phyloP scores from a whole-genome alignment of 257 asterid species.

The Solanum ossicruentum region DNA sequence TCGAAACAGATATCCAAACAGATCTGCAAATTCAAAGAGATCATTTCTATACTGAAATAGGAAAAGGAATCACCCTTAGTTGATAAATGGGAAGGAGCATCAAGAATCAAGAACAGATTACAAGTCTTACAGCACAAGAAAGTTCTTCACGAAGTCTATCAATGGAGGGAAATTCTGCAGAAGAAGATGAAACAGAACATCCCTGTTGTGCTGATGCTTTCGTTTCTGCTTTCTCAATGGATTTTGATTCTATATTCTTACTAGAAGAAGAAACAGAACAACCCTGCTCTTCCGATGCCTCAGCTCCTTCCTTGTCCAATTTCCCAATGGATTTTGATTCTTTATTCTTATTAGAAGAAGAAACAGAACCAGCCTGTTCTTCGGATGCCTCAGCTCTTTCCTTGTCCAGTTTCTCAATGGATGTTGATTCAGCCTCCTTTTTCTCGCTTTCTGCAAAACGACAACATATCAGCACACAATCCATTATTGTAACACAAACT shows the following conservation, averaged over 20 bases:
- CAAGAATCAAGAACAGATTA: not conserved
- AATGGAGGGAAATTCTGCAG: slow-evolving; percentile 49
- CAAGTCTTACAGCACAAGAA: slow-evolving; percentile 74
- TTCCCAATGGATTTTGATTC: not conserved
- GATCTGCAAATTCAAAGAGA: slow-evolving; percentile 36
- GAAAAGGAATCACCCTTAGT: not conserved
- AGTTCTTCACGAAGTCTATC: slow-evolving; percentile 93
- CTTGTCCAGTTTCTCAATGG: too few species aligned
- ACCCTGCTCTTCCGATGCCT: slow-evolving; percentile 16
- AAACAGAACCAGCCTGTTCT: too few species aligned
- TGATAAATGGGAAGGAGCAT: not conserved
- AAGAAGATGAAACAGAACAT: slow-evolving; percentile 2
- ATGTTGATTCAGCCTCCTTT: slow-evolving; percentile 3
- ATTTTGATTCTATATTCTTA: not conserved
- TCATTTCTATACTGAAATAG: not conserved
- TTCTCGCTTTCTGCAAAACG: slow-evolving; percentile 19
- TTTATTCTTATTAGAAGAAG: too few species aligned
- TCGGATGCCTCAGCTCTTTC: too few species aligned
- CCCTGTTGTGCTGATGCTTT: slow-evolving; percentile 14
- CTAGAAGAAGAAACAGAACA: slow-evolving; percentile 19
- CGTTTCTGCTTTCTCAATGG: slow-evolving; percentile 13
- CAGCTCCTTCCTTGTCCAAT: slow-evolving; percentile 16
- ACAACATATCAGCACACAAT: not conserved
- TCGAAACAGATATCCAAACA: slow-evolving; percentile 91
- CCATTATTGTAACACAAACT: not conserved